Evolutionary conservation across 495 filamentous ascomycete genomes (phyloP).

Genomic region (Geopyxis carbonaria): DNA sequence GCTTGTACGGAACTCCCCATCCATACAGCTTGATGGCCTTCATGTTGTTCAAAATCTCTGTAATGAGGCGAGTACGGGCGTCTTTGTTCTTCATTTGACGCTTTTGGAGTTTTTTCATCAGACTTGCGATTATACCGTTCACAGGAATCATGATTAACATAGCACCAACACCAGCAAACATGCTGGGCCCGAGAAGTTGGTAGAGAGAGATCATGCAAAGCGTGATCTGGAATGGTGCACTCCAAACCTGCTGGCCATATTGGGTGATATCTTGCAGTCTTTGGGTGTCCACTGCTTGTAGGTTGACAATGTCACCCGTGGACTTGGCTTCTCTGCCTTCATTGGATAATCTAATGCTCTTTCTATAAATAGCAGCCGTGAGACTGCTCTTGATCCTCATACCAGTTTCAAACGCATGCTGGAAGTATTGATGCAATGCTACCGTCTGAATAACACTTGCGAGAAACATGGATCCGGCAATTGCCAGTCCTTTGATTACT

Average conservation of each 20-base stretch:
- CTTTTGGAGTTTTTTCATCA: constrained; percentile 92
- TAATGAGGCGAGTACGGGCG: constrained; percentile 76
- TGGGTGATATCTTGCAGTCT: constrained; percentile 87
- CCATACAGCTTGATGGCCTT: constrained; percentile 98
- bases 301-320: constrained; percentile 96
- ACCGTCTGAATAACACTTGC: constrained; percentile 70
- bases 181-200: constrained; percentile 77
- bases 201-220: constrained; percentile 94
- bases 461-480: constrained; percentile 82
- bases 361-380: constrained; percentile 80
- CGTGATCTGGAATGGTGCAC: constrained; percentile 87
- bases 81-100: constrained; percentile 99
- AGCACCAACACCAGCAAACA: constrained; percentile 88
- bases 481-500: constrained; percentile 64
- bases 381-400: constrained; percentile 89
- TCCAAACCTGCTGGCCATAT: constrained; percentile 87
- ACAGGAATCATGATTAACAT: constrained; percentile 98
- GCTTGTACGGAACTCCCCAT: constrained; percentile 94
- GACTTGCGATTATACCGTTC: constrained; percentile 77
- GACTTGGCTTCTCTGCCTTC: constrained; percentile 82
- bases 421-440: constrained; percentile 86
- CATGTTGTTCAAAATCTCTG: constrained; percentile 98
- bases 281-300: constrained; percentile 96
- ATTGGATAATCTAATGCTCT: constrained; percentile 76
- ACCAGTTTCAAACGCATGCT: constrained; percentile 80